These are phyloP conservation scores for Tetrapisispora nanseiensis DNA, from an alignment of 805 yeast genomes.

Conservation along the genomic window DNA sequence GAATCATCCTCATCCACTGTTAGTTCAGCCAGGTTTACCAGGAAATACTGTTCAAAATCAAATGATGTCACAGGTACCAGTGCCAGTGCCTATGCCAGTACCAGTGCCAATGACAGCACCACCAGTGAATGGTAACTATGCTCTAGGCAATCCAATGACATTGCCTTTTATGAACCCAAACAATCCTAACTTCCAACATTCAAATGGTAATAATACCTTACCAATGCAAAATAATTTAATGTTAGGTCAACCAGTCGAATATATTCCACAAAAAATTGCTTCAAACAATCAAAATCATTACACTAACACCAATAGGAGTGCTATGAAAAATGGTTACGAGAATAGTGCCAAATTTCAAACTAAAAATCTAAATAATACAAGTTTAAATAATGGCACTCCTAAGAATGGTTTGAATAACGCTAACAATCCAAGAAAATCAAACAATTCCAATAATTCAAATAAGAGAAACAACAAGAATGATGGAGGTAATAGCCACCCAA, in stretches of 20 bases:
- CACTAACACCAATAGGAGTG: background rate
- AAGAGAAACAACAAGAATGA: background rate
- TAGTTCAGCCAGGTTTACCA: background rate
- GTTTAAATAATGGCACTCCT: background rate
- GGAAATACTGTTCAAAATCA: background rate
- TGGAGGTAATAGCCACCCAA: background rate
- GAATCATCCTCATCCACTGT: background rate
- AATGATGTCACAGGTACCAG: background rate
- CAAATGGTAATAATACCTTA: background rate
- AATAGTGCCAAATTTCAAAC: background rate
- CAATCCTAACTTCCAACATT: background rate
- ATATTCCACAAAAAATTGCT: background rate
- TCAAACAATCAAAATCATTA: background rate
- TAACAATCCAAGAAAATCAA: background rate
- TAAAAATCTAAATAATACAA: background rate
- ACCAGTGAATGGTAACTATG: constrained; percentile 1
- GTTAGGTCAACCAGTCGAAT: background rate
- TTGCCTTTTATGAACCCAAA: background rate
- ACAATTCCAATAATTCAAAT: background rate
- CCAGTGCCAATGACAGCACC: background rate
- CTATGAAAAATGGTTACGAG: background rate
- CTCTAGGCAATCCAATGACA: background rate
- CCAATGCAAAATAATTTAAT: constrained; percentile 1
- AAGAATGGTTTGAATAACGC: background rate
- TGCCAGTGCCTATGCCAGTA: background rate